Evolutionary conservation across 164 flowering plant species (phyloP).

Genomic region (Vitis amurensis): DNA sequence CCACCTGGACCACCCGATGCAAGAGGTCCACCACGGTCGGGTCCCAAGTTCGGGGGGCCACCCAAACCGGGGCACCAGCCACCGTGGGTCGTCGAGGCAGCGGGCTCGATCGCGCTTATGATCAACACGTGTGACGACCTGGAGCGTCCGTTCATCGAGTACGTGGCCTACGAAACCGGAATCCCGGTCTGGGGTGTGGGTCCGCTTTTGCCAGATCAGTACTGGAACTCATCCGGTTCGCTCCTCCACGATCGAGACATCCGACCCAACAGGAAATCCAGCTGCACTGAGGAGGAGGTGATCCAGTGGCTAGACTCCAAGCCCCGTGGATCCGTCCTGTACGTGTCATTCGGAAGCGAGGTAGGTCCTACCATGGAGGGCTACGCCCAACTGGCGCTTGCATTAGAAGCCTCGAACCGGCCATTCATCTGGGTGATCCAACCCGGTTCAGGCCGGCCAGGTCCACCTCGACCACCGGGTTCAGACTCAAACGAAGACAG

Average conservation of each 20-base stretch:
- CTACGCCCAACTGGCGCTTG: slow-evolving; percentile 24
- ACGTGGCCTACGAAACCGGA: slow-evolving; percentile 31
- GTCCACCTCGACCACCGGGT: slow-evolving; percentile 11
- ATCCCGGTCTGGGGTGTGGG: slow-evolving; percentile 64
- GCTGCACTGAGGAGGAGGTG: slow-evolving; percentile 41
- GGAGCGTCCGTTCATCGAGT: slow-evolving; percentile 49
- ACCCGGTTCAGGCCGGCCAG: slow-evolving; percentile 14
- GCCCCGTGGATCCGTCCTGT: slow-evolving; percentile 31
- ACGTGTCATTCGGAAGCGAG: slow-evolving; percentile 46
- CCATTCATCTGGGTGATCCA: slow-evolving; percentile 56
- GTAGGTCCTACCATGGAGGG: slow-evolving; percentile 37
- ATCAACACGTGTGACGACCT: slow-evolving; percentile 63
- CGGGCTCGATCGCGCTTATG: slow-evolving; percentile 43
- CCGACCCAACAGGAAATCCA: slow-evolving; percentile 14
- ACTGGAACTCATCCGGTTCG: slow-evolving; percentile 41
- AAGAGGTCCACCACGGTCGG: not conserved
- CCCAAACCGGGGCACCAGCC: slow-evolving; percentile 25
- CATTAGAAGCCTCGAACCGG: slow-evolving; percentile 24
- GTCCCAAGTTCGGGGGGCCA: slow-evolving; percentile 9
- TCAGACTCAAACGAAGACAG: too few relatives aligned
- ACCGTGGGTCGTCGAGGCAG: slow-evolving; percentile 45
- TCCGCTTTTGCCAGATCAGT: slow-evolving; percentile 59
- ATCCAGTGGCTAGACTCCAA: slow-evolving; percentile 38
- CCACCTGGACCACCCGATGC: not conserved
- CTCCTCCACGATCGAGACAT: slow-evolving; percentile 12